Percentiles rank a stretch among this genome's conserved stretches.
phyloP scores from a whole-genome alignment of 371 early-diverging fungal genomes.

The Paraphysoderma sedebokerense region DNA sequence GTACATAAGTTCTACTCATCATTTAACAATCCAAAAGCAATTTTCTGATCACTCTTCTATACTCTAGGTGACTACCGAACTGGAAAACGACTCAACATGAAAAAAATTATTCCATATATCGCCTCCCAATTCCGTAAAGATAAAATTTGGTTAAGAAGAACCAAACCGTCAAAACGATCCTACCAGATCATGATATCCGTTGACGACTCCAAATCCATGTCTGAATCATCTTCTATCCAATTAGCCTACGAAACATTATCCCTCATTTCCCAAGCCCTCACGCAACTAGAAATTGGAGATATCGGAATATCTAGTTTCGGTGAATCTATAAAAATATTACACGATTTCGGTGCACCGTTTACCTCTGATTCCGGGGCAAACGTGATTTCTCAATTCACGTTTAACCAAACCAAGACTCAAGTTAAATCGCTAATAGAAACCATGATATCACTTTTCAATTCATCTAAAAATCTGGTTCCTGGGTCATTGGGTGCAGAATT shows the following conservation, averaged over 20 bases:
- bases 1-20: too few relatives aligned
- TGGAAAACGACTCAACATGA: conserved; percentile 99
- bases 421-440: conserved; percentile 65
- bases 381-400: conserved; percentile 71
- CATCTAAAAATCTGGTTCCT: conserved; percentile 37
- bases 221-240: conserved; percentile 66
- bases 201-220: conserved; percentile 98
- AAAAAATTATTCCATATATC: conserved; percentile 98
- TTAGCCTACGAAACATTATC: conserved; percentile 87
- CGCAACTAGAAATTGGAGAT: conserved; percentile 87
- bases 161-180: conserved; percentile 90
- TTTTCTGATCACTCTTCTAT: too few relatives aligned
- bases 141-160: conserved; percentile 98
- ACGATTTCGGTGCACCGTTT: conserved; percentile 78
- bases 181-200: conserved; percentile 97
- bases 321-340: conserved; percentile 62
- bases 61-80: conserved; percentile 99
- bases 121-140: conserved; percentile 98
- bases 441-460: conserved; percentile 51
- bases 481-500: conserved; percentile 19
- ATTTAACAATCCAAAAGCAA: too few relatives aligned
- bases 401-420: conserved; percentile 75
- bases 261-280: conserved; percentile 74
- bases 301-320: conserved; percentile 83
- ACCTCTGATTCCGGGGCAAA: conserved; percentile 75